phyloP scores from a whole-genome alignment of 2,329 filamentous ascomycete species.

The Ophiostoma pallidulum region DNA sequence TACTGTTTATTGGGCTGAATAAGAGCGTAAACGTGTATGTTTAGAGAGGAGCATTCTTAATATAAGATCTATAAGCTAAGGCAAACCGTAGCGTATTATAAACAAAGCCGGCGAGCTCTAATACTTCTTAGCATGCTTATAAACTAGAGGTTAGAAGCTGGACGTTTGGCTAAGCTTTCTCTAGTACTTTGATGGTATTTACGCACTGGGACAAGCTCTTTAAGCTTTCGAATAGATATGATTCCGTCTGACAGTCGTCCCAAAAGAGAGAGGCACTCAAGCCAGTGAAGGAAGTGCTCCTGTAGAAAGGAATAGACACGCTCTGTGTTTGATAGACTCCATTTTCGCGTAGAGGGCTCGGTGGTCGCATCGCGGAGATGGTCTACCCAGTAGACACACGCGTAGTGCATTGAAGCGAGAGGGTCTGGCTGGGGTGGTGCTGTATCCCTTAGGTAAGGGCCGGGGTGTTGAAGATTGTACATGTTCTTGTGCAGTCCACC shows the following conservation, averaged over 20 bases:
- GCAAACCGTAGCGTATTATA: neutral
- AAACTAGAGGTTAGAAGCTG: neutral
- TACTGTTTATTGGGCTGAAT: slow-evolving; percentile 3
- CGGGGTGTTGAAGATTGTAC: neutral
- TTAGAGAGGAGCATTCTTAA: slow-evolving; percentile 4
- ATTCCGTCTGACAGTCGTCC: neutral
- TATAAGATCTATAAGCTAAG: neutral
- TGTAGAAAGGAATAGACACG: neutral
- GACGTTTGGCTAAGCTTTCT: no score
- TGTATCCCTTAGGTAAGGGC: neutral
- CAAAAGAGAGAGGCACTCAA: neutral
- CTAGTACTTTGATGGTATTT: no score
- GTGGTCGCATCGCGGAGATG: neutral
- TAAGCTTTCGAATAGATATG: neutral
- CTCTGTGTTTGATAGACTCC: neutral
- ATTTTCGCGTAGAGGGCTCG: neutral
- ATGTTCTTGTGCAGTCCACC: slow-evolving; percentile 3
- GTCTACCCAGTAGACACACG: slow-evolving; percentile 1
- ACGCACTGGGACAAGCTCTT: neutral
- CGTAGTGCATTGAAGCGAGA: neutral
- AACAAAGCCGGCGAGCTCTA: slow-evolving; percentile 13
- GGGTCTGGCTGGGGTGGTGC: neutral
- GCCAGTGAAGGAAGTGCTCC: slow-evolving; percentile 5
- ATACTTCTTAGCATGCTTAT: neutral
- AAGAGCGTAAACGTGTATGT: slow-evolving; percentile 6